Base-by-base conservation (phyloP, 83 land plant genomes). In the Picea abies region DNA sequence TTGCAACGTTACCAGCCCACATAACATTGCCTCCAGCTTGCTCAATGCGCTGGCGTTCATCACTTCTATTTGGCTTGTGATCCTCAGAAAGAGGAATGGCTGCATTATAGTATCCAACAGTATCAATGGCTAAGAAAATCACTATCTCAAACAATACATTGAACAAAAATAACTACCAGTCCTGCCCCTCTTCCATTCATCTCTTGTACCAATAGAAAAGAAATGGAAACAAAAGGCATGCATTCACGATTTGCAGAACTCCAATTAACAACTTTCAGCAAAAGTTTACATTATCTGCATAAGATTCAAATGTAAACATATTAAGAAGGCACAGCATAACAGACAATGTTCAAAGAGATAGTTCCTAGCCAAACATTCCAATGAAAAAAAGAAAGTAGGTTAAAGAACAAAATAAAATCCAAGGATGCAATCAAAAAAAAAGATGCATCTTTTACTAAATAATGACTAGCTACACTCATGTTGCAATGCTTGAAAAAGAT, bases 1-100 rank as follows among this genome's bases (percentile, higher is more conserved):
- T 49, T 69, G 39, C 23, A 11, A 75, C 49, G 49, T 82, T 79
- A 96, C 98, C 98, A 77, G 95, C 92, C 97, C 97, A 94, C 89
- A 93, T 91, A 65, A 96, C 97, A 61, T 91, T 82, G 72, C 98
- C 98, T 79, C 98, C 98, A 71, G 98, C 98, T 78, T 82, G 86
- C 84, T 96, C 98, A 86, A 96, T 96, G 82, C 98, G 87, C 80
- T 90, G 90, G 66, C 98, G 88, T 86, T 96, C 98, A 82, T 96
- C 98, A 82, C 88, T 88, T 81, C 97, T 94, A 22, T 96, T 93
- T 49, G 98, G 98, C 82, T 96, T 96, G 63, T 96, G 98, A 79
- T 96, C 98, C 29, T 85, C 90, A 15, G 98, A 96, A 25, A 96
- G 90, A 52, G 98, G 73, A 84, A 92, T 84, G 35, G 98, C 98